Base-by-base conservation (phyloP, 768 basidiomycete species). In the Auricularia heimuer region DNA sequence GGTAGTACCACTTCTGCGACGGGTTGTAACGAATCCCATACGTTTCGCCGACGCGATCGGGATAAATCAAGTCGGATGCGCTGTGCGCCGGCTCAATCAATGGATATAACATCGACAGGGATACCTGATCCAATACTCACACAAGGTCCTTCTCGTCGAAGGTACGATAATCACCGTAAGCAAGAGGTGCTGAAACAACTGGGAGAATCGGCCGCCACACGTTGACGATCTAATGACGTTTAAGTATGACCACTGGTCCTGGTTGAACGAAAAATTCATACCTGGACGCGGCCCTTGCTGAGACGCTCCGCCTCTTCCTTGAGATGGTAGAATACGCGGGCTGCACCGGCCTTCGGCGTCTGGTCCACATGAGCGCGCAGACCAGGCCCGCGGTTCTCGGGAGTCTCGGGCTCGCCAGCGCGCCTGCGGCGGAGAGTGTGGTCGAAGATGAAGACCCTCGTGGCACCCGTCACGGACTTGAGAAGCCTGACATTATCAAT, bases 401-500 rank as follows among this genome's bases (percentile, higher is more conserved):
- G 62, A 6, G 61, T 54, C 12, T 65, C 63, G 1, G 61, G 24
- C 63, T 29, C 18, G 24, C 51, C 3, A 29, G 54, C 63, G 47
- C 56, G 29, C 1, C 56, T 8, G 36, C 45, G 35, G 61, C 78
- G 72, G 68, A 64, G 64, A 83, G 85, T 86, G 69, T 87, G 85
- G 68, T 87, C 85, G 67, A 88, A 88, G 18, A 86, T 64, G 24
- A 85, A 80, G 12, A 85, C 83, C 24, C 78, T 75, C 68, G 76
- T 82, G 0, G 86, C 87, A 2, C 87, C 85, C 0, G 85, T 85
- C 11, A 83, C 64, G 65, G 81, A 71, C 75, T 87, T 86, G 54
- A 87, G 71, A 47, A 86, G 75, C 58, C 58, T 62, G 16, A 6
- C 11, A 16, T 45, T 29, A 29, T 45, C 44, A 45, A 18, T 45